These are phyloP conservation scores for Ceratorhiza oryzae-sativae DNA, from an alignment of 1,284 basidiomycete genomes.

Conservation along the genomic window DNA sequence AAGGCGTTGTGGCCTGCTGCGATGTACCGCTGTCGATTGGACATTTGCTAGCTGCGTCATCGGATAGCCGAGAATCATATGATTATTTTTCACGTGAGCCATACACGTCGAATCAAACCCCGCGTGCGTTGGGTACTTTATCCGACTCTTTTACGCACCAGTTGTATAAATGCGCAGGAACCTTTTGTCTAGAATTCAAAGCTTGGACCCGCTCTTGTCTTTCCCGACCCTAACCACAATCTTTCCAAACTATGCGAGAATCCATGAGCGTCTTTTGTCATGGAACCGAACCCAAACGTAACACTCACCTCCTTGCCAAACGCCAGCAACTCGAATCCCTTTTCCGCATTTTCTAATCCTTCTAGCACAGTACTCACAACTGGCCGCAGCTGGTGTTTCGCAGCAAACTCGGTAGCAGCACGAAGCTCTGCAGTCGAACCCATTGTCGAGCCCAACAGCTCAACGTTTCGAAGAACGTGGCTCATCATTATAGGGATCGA, in stretches of 20 bases:
- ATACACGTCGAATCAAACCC: background rate
- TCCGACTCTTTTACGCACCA: too few relatives aligned
- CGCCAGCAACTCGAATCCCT: slow-evolving; percentile 73
- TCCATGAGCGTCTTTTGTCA: background rate
- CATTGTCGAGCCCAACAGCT: slow-evolving; percentile 81
- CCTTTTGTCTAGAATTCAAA: background rate
- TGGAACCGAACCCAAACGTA: background rate
- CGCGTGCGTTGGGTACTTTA: too few relatives aligned
- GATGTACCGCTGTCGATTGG: background rate
- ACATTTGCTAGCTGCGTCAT: too few relatives aligned
- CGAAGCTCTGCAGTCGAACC: slow-evolving; percentile 80
- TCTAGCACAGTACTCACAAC: slow-evolving; percentile 75
- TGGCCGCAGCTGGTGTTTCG: slow-evolving; percentile 72
- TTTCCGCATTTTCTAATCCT: slow-evolving; percentile 70
- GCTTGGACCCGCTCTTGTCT: background rate
- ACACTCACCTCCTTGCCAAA: slow-evolving; percentile 50
- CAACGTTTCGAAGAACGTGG: slow-evolving; percentile 78
- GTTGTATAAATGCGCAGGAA: background rate
- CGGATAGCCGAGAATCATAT: too few relatives aligned
- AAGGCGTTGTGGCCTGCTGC: background rate
- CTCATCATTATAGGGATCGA: slow-evolving; percentile 77
- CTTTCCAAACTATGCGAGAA: slow-evolving; percentile 72
- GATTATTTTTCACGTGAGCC: too few relatives aligned
- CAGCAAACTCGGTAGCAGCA: slow-evolving; percentile 74
- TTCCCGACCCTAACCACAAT: slow-evolving; percentile 62